A percentile compares a stretch with the other conserved stretches of the same genome.
Conservation (phyloP, 305 asterid species). For the Fraxinus sp. region DNA sequence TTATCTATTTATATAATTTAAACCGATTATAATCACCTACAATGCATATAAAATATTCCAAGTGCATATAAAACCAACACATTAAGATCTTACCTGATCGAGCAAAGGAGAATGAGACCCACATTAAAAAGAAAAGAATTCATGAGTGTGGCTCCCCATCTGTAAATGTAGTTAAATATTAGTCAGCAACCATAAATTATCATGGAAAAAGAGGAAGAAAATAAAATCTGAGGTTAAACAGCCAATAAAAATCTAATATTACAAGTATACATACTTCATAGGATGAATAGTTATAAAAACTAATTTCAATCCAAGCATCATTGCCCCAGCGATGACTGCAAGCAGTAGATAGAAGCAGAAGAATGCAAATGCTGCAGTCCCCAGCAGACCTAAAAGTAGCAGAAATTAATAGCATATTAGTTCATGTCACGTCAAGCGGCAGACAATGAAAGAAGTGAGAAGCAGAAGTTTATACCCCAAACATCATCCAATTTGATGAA, state of each 20-base stretch:
- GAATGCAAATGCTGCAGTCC: conserved; percentile 95
- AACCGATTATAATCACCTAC: neutral
- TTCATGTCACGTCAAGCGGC: neutral
- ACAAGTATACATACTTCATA: conserved; percentile 59
- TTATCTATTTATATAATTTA: too few species aligned
- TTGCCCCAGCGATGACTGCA: conserved; percentile 96
- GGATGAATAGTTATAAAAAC: conserved; percentile 90
- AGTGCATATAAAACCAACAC: conserved; percentile 14
- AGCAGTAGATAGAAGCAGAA: conserved; percentile 97
- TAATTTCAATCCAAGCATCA: conserved; percentile 92
- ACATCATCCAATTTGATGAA: conserved; percentile 84
- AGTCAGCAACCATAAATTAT: conserved; percentile 25
- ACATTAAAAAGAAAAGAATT: conserved; percentile 96
- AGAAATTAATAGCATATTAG: conserved; percentile 14
- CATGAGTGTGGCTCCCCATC: conserved; percentile 99
- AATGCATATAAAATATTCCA: conserved; percentile 2
- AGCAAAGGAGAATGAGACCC: conserved; percentile 95
- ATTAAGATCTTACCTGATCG: conserved; percentile 66
- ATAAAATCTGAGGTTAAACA: conserved; percentile 8
- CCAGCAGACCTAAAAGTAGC: conserved; percentile 80
- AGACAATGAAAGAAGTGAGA: conserved; percentile 14
- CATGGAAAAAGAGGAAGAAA: neutral
- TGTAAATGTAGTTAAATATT: conserved; percentile 35
- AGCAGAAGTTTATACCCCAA: conserved; percentile 64
- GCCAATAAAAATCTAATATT: neutral